Percentiles rank a stretch among this genome's conserved stretches.
phyloP scores from a whole-genome alignment of 768 basidiomycete genomes.

The Boletus reticuloceps region DNA sequence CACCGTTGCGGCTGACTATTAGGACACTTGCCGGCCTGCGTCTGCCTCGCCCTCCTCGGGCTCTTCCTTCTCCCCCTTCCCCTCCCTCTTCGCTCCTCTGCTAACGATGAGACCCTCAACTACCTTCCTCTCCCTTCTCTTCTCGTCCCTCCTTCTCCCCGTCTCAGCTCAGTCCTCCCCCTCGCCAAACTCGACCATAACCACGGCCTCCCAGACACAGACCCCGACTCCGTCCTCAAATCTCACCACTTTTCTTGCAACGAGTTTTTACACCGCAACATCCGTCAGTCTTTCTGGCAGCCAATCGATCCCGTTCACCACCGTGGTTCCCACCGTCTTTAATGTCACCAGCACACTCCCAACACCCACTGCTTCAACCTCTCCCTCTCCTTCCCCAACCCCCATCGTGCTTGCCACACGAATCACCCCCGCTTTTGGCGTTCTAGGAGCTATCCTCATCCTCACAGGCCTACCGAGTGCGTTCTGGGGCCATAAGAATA shows the following conservation, averaged over 20 bases:
- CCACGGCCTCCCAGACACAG: neutral
- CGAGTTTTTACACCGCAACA: conserved; percentile 50
- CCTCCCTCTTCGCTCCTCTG: neutral
- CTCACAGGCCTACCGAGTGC: conserved; percentile 87
- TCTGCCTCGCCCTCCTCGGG: conserved; percentile 4
- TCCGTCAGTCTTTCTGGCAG: conserved; percentile 46
- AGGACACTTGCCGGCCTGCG: neutral
- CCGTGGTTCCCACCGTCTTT: conserved; percentile 56
- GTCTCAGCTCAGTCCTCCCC: conserved; percentile 40
- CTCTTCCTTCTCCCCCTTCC: neutral
- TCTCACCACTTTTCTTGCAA: conserved; percentile 55
- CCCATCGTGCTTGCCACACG: conserved; percentile 52
- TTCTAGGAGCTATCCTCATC: conserved; percentile 85
- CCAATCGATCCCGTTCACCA: conserved; percentile 48
- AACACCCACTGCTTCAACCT: conserved; percentile 45
- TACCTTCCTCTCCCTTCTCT: conserved; percentile 21
- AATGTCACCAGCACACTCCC: conserved; percentile 62
- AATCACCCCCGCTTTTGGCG: conserved; percentile 86
- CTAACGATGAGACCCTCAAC: conserved; percentile 12
- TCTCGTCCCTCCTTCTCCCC: conserved; percentile 27
- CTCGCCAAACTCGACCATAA: conserved; percentile 15
- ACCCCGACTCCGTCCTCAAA: conserved; percentile 20
- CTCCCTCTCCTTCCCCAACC: conserved; percentile 34
- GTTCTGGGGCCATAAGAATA: conserved; percentile 92
- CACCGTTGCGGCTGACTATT: conserved; percentile 30